A percentile compares a stretch with the other conserved stretches of the same genome.
These are phyloP conservation scores for Alternaria infectoria DNA, from an alignment of 2,329 filamentous ascomycete species.

Conservation along the genomic window DNA sequence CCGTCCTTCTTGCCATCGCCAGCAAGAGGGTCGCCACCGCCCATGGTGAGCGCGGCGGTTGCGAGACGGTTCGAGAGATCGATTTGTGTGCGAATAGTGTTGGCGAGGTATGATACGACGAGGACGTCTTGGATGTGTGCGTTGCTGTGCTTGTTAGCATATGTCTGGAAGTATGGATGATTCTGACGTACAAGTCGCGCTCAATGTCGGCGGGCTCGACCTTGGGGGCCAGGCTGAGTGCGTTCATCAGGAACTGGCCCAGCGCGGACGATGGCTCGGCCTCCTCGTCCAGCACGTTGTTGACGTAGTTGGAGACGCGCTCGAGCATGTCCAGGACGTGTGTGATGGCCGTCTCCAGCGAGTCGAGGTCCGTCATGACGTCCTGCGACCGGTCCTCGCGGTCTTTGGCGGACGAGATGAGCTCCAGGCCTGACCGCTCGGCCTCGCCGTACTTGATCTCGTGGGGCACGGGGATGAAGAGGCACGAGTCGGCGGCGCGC, in stretches of 20 bases:
- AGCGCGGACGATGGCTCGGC: conserved; percentile 86
- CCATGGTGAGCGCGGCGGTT: conserved; percentile 61
- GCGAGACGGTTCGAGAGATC: conserved; percentile 95
- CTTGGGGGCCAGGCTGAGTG: conserved; percentile 91
- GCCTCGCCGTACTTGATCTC: conserved; percentile 88
- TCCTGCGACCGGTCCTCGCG: conserved; percentile 74
- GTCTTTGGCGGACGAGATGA: conserved; percentile 83
- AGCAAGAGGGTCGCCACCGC: conserved; percentile 47
- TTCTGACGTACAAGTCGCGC: conserved; percentile 74
- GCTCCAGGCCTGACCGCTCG: conserved; percentile 78
- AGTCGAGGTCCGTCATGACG: conserved; percentile 87
- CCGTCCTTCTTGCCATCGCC: conserved; percentile 45
- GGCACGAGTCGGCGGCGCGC: conserved; percentile 91
- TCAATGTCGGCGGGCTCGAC: conserved; percentile 90
- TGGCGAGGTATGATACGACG: conserved; percentile 96
- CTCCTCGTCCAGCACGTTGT: conserved; percentile 92
- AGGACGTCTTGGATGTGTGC: conserved; percentile 99
- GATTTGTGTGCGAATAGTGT: conserved; percentile 98
- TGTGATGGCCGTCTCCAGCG: conserved; percentile 82
- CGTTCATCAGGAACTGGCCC: conserved; percentile 94
- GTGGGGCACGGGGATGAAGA: conserved; percentile 97
- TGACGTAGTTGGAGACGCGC: conserved; percentile 89
- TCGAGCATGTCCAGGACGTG: conserved; percentile 89
- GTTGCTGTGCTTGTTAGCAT: conserved; percentile 66
- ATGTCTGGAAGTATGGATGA: not conserved